A percentile compares a stretch with the other conserved stretches of the same genome.
Evolutionary conservation across 495 filamentous ascomycete species (phyloP).

Genomic region (Penicillium nucicola): DNA sequence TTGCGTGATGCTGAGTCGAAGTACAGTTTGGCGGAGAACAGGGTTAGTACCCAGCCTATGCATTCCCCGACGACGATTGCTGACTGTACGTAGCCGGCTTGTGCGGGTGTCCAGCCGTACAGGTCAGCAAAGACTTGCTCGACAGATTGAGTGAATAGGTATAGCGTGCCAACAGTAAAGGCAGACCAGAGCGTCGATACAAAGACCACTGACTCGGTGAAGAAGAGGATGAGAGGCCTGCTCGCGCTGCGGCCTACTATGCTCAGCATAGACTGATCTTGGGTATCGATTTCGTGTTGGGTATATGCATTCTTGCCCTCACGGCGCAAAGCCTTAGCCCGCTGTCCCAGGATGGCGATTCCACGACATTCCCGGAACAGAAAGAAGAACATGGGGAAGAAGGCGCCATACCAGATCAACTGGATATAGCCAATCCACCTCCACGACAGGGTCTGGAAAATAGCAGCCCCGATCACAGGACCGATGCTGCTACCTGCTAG

Average conservation of each 20-base stretch:
- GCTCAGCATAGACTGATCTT: constrained; percentile 16
- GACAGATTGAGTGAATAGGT: constrained; percentile 45
- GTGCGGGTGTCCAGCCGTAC: constrained; percentile 29
- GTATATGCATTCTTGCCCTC: constrained; percentile 32
- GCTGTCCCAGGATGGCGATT: constrained; percentile 33
- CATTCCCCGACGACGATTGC: constrained; percentile 36
- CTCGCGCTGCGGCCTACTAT: constrained; percentile 26
- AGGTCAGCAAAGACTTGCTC: constrained; percentile 36
- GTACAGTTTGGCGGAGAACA: constrained; percentile 25
- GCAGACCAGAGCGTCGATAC: constrained; percentile 48
- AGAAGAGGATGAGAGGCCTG: constrained; percentile 44
- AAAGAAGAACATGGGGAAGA: constrained; percentile 38
- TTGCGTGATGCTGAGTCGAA: constrained; percentile 30
- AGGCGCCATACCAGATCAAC: constrained; percentile 41
- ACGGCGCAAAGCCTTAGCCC: constrained; percentile 30
- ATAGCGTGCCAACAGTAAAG: constrained; percentile 50
- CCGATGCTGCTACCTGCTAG: constrained; percentile 45
- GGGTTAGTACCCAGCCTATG: constrained; percentile 24
- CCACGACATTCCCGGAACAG: constrained; percentile 42
- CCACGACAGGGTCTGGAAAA: constrained; percentile 40
- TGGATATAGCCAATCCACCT: constrained; percentile 50
- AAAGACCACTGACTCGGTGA: constrained; percentile 53
- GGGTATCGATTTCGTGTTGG: constrained; percentile 32
- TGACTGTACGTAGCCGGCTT: constrained; percentile 37
- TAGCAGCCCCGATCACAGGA: constrained; percentile 43